Percentiles rank a stretch among this genome's conserved stretches.
Conservation (phyloP, 2,329 filamentous ascomycete species). For the Fusarium fracticaudum region DNA sequence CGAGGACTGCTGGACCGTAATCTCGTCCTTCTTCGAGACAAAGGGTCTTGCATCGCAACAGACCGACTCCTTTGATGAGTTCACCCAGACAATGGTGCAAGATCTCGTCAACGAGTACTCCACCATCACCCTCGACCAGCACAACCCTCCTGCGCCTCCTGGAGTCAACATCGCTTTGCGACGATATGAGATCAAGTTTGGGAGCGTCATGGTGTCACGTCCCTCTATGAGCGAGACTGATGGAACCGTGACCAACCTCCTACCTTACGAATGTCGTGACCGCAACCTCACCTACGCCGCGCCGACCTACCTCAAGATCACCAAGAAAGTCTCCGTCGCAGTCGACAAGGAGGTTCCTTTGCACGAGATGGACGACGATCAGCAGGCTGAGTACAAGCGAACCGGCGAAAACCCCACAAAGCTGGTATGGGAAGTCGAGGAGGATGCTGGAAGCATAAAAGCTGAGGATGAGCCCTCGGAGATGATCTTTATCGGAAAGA, state of each 20-base stretch:
- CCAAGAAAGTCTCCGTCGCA: constrained; percentile 84
- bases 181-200: constrained; percentile 95
- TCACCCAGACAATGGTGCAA: constrained; percentile 92
- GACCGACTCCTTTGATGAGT: constrained; percentile 98
- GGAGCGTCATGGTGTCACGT: constrained; percentile 85
- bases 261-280: constrained; percentile 94
- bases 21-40: constrained; percentile 94
- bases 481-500: constrained; percentile 90
- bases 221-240: constrained; percentile 95
- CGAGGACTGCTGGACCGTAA: constrained; percentile 98
- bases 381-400: constrained; percentile 63
- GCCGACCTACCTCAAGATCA: constrained; percentile 89
- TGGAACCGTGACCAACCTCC: constrained; percentile 83
- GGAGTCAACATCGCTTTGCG: constrained; percentile 86
- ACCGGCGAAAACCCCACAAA: constrained; percentile 68
- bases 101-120: constrained; percentile 94
- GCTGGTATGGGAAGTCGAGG: constrained; percentile 70
- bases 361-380: constrained; percentile 74
- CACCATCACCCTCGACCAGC: constrained; percentile 91
- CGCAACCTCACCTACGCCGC: constrained; percentile 96
- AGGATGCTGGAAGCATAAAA: constrained; percentile 63
- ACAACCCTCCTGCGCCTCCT: constrained; percentile 78
- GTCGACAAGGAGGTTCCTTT: constrained; percentile 76
- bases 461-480: constrained; percentile 66
- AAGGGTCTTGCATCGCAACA: constrained; percentile 98